phyloP scores from a whole-genome alignment of 139 green algal species.

The Coccomyxa sp. region DNA sequence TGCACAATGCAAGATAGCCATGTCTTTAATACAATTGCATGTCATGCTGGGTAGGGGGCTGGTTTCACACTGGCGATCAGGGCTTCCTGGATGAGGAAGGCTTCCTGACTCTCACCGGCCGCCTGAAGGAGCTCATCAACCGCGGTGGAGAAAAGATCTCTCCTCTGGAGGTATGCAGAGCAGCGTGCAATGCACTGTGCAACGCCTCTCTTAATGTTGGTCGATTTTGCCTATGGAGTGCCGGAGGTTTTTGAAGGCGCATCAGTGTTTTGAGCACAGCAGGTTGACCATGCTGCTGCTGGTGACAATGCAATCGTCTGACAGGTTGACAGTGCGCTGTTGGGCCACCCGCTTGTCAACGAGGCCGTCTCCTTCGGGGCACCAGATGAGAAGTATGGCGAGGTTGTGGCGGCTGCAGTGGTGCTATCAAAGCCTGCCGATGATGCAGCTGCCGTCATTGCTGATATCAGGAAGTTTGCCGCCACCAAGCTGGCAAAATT shows the following conservation, averaged over 20 bases:
- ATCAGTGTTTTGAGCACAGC: neutral
- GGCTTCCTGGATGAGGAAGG: conserved; percentile 71
- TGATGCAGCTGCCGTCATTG: conserved; percentile 23
- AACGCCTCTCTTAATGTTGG: neutral
- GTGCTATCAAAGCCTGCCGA: conserved; percentile 46
- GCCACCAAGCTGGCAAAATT: conserved; percentile 54
- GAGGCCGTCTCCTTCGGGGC: conserved; percentile 79
- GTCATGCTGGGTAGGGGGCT: conserved; percentile 29
- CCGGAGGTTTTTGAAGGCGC: neutral
- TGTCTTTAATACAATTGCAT: no score
- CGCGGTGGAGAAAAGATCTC: conserved; percentile 84
- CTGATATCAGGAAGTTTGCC: conserved; percentile 36
- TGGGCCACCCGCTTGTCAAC: conserved; percentile 65
- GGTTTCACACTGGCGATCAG: conserved; percentile 75
- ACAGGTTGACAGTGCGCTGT: conserved; percentile 72
- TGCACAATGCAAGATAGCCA: no score
- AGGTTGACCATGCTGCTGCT: no score
- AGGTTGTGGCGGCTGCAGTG: conserved; percentile 75
- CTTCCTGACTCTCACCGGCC: conserved; percentile 78
- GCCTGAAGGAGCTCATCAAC: conserved; percentile 94
- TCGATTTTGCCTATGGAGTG: neutral
- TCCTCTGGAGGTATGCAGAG: conserved; percentile 58
- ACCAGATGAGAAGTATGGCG: conserved; percentile 81
- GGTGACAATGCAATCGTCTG: no score
- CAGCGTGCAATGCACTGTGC: neutral